Percentiles rank a stretch among this genome's conserved stretches.
Conservation (phyloP, 768 basidiomycete genomes). For the Russula olivacea region DNA sequence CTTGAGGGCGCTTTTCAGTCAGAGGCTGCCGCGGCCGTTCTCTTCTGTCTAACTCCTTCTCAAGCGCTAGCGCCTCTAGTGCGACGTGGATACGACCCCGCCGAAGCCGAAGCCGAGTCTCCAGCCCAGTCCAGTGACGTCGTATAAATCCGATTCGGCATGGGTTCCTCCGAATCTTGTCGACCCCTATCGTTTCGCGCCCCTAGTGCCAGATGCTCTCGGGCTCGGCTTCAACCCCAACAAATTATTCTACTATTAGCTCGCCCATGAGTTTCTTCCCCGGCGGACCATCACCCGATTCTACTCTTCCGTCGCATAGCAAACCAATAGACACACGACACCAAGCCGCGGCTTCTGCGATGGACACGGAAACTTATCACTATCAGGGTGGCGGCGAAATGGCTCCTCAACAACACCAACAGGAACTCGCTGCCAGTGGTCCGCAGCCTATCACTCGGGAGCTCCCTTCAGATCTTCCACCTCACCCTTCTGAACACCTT, state of each 20-base stretch:
- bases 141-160: background rate
- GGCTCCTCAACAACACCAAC: background rate
- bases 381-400: background rate
- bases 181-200: background rate
- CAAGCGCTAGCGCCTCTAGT: background rate
- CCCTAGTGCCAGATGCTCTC: no score
- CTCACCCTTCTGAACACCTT: background rate
- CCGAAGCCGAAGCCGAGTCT: no score
- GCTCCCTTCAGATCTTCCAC: background rate
- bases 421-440: background rate
- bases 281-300: slow-evolving; percentile 15
- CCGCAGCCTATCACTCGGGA: background rate
- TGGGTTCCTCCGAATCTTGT: background rate
- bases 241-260: background rate
- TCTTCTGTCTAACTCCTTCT: background rate
- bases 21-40: no score
- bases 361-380: background rate
- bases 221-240: no score
- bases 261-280: background rate
- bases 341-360: background rate
- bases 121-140: background rate
- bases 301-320: background rate
- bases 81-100: no score
- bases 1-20: no score
- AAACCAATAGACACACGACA: background rate